Conservation (phyloP, 129 eudicot species). For the Deinandra increscens region DNA sequence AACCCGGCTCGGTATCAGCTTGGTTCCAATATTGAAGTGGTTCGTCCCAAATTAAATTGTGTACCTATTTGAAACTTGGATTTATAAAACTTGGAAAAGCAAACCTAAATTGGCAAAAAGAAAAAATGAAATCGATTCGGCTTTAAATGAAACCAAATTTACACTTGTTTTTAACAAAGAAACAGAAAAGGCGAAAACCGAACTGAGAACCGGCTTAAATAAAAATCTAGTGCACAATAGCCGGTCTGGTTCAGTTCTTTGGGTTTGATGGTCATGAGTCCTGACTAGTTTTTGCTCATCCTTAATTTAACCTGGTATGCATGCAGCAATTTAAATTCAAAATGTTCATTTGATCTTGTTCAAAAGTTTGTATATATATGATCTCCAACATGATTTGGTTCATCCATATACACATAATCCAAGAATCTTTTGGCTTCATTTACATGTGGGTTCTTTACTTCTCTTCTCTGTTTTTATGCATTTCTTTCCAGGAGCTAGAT, state of each 20-base stretch:
- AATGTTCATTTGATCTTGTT: not conserved
- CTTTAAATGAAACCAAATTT: not conserved
- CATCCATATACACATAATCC: not conserved
- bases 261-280: not conserved
- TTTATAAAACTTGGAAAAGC: not conserved
- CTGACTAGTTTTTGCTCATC: not conserved
- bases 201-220: not conserved
- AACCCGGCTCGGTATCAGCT: not conserved
- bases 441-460: no score
- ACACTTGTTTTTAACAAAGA: not conserved
- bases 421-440: not conserved
- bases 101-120: not conserved
- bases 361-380: not conserved
- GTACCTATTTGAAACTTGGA: not conserved
- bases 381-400: not conserved
- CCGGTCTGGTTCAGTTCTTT: not conserved
- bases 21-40: no score
- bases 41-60: no score
- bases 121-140: not conserved
- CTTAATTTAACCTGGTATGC: not conserved
- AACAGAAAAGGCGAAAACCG: not conserved
- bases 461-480: no score
- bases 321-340: not conserved
- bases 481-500: not conserved
- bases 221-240: not conserved